A percentile compares a stretch with the other conserved stretches of the same genome.
phyloP scores from a whole-genome alignment of 2,329 filamentous ascomycete genomes.

The Botrytis hyacinthi region DNA sequence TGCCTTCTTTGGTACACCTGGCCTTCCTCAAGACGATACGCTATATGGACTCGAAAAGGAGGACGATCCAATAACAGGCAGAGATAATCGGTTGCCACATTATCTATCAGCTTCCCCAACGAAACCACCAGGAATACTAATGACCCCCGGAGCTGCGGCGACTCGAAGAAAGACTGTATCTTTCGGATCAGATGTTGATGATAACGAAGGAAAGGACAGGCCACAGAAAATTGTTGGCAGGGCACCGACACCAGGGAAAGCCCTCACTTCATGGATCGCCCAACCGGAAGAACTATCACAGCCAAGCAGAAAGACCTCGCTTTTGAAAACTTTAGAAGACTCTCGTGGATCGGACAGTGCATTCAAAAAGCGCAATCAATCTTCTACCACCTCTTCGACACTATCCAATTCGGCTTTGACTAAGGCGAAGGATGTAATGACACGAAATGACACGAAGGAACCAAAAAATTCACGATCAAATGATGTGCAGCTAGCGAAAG shows the following conservation, averaged over 20 bases:
- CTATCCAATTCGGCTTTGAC: slow-evolving; percentile 11
- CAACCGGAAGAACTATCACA: slow-evolving; percentile 26
- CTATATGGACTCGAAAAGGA: slow-evolving; percentile 34
- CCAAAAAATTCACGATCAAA: slow-evolving; percentile 20
- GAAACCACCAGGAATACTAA: slow-evolving; percentile 51
- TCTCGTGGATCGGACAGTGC: slow-evolving; percentile 38
- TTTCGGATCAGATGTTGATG: slow-evolving; percentile 55
- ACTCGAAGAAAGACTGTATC: slow-evolving; percentile 63
- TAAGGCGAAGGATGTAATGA: not conserved
- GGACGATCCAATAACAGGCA: slow-evolving; percentile 29
- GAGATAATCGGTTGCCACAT: slow-evolving; percentile 33
- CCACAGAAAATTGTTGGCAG: slow-evolving; percentile 24
- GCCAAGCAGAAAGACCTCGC: slow-evolving; percentile 42
- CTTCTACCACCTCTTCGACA: slow-evolving; percentile 8
- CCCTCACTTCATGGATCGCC: slow-evolving; percentile 34
- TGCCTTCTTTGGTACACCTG: slow-evolving; percentile 61
- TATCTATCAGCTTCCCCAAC: slow-evolving; percentile 35
- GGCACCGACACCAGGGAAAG: slow-evolving; percentile 37
- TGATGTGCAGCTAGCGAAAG: slow-evolving; percentile 24
- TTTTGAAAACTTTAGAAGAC: slow-evolving; percentile 49
- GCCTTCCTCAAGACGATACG: slow-evolving; percentile 40
- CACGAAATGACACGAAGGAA: not conserved
- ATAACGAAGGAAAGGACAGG: slow-evolving; percentile 31
- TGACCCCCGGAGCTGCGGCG: slow-evolving; percentile 62
- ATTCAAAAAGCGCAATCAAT: slow-evolving; percentile 14